phyloP scores from a whole-genome alignment of 2,329 filamentous ascomycete species.

The Aspergillus udagawae region DNA sequence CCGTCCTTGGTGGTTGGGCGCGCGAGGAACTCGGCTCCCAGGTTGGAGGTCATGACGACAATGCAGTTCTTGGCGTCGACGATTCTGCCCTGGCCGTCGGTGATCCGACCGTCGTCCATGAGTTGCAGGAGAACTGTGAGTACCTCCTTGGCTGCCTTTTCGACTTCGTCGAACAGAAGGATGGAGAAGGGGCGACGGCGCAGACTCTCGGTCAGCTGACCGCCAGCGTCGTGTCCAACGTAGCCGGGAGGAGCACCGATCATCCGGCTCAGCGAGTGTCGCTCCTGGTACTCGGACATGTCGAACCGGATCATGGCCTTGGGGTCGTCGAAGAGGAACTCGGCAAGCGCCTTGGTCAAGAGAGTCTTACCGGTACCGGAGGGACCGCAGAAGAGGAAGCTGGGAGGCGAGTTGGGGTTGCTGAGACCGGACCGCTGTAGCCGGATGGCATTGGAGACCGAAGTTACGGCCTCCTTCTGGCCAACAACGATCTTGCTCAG shows the following conservation, averaged over 20 bases:
- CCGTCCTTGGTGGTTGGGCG: slow-evolving; percentile 75
- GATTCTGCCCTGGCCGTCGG: slow-evolving; percentile 91
- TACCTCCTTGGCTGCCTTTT: slow-evolving; percentile 97
- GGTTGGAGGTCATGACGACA: slow-evolving; percentile 97
- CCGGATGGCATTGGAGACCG: slow-evolving; percentile 93
- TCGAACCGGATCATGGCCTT: slow-evolving; percentile 99
- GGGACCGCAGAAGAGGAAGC: slow-evolving; percentile 97
- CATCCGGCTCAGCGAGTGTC: slow-evolving; percentile 92
- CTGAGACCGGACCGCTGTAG: slow-evolving; percentile 89
- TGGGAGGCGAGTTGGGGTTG: slow-evolving; percentile 95
- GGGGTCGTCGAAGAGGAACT: slow-evolving; percentile 95
- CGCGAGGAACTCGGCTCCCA: slow-evolving; percentile 90
- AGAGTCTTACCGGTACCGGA: slow-evolving; percentile 98
- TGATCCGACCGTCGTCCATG: slow-evolving; percentile 98
- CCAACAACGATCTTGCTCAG: slow-evolving; percentile 83
- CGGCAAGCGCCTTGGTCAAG: slow-evolving; percentile 91
- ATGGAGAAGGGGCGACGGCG: slow-evolving; percentile 96
- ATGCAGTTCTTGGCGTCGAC: slow-evolving; percentile 98
- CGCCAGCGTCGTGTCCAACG: slow-evolving; percentile 92
- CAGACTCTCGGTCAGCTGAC: slow-evolving; percentile 90
- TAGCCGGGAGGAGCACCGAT: slow-evolving; percentile 97
- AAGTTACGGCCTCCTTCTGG: slow-evolving; percentile 86
- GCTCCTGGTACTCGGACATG: slow-evolving; percentile 99
- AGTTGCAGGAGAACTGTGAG: slow-evolving; percentile 96
- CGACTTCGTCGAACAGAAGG: slow-evolving; percentile 93